Evolutionary conservation across 176 grass and related monocot genomes (phyloP).

Genomic region (Musa troglodytarum): DNA sequence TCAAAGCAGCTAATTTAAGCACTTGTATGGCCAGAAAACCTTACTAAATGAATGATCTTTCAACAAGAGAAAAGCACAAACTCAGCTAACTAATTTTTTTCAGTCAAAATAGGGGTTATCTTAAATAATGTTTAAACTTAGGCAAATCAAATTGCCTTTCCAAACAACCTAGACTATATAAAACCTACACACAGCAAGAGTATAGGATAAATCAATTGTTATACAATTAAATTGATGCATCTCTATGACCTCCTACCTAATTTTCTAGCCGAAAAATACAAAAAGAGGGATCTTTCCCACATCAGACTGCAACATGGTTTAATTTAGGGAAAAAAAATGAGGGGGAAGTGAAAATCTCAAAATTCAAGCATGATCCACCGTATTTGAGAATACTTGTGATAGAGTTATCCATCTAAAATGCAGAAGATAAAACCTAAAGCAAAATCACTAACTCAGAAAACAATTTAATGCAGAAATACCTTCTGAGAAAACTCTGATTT

Average conservation of each 20-base stretch:
- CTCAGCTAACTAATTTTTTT: no score
- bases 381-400: not conserved
- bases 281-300: not conserved
- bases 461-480: conserved; percentile 31
- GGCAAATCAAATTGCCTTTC: no score
- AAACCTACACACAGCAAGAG: no score
- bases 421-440: not conserved
- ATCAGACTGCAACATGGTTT: not conserved
- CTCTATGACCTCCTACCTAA: not conserved
- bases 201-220: not conserved
- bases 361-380: not conserved
- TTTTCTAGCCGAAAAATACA: not conserved
- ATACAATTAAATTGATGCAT: not conserved
- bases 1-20: no score
- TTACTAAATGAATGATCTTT: no score
- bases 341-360: no score
- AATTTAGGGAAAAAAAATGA: no score
- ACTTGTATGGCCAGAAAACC: no score
- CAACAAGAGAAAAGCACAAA: no score
- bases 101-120: no score
- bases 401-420: not conserved
- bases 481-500: conserved; percentile 95
- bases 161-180: no score
- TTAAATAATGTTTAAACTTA: no score
- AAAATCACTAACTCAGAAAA: conserved; percentile 3